These are phyloP conservation scores for Calocybe cyanea DNA, from an alignment of 768 basidiomycete genomes.

Conservation along the genomic window DNA sequence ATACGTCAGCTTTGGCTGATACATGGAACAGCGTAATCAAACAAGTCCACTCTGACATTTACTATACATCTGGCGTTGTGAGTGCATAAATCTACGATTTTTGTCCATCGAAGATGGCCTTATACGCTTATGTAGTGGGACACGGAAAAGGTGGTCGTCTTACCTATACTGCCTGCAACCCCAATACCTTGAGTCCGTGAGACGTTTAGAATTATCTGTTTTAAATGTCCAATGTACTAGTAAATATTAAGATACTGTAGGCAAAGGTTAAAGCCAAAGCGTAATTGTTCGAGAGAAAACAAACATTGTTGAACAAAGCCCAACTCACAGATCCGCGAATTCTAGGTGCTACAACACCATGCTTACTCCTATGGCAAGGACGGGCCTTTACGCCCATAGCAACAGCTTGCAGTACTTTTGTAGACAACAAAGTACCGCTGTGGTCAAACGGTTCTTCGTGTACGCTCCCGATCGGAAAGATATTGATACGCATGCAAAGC, in stretches of 20 bases:
- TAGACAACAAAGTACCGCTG: neutral
- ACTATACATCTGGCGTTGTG: slow-evolving; percentile 40
- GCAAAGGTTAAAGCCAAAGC: too few species aligned
- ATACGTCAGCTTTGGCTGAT: slow-evolving; percentile 1
- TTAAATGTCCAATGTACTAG: neutral
- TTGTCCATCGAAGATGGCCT: too few species aligned
- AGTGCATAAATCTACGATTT: slow-evolving; percentile 18
- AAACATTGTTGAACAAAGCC: too few species aligned
- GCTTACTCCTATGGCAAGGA: too few species aligned
- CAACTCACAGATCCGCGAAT: too few species aligned
- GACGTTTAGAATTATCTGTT: neutral
- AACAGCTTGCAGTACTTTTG: neutral
- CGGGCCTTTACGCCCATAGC: too few species aligned
- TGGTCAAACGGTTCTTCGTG: slow-evolving; percentile 39
- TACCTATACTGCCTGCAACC: slow-evolving; percentile 40
- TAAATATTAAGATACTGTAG: too few species aligned
- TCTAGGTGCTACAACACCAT: too few species aligned
- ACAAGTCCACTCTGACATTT: slow-evolving; percentile 36
- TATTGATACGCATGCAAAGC: slow-evolving; percentile 33
- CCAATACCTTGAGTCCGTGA: slow-evolving; percentile 17
- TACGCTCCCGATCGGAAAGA: slow-evolving; percentile 56
- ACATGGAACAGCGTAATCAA: slow-evolving; percentile 29
- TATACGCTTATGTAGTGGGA: slow-evolving; percentile 44
- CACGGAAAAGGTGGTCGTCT: slow-evolving; percentile 45
- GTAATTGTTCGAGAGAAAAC: slow-evolving; percentile 1